Evolutionary conservation across 1,284 basidiomycete genomes (phyloP), one percentile per base, ranked within the genome.

Genomic region (Fistulinella staudtii): DNA sequence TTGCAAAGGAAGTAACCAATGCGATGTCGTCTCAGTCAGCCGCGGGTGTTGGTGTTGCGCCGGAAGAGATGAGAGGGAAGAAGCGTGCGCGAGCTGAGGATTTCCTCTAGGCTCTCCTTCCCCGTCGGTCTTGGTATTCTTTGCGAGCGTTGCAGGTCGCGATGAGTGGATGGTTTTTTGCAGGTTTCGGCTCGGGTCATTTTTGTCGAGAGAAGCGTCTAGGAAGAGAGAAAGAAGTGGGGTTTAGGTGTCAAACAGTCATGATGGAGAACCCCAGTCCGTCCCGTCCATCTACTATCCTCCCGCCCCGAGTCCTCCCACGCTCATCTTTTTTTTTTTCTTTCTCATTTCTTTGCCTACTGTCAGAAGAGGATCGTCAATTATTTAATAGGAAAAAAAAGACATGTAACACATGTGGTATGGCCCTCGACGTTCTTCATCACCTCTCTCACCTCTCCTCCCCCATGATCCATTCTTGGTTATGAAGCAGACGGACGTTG

Each of bases 31-130:
- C 40, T 34, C 31, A 52, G 11, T 56, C 51, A 17, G 52, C 44
- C n/a, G n/a, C n/a, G 36, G 47, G 45, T 8, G 45, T 57, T 44
- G 56, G 65, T 36, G 43, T 61, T 42, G 51, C 42, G 10, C 44
- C 51, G 22, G 82, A 85, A 50, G 83, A 85, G 55, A 68, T 76
- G 46, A 73, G 83, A 50, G 85, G 85, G 40, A 86, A 82, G 71
- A 89, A 89, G 63, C 72, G 85, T 42, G 83, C 85, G 27, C 70
- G 85, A 52, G 86, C 85, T 11, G 85, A 89, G 66, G 86, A 89
- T 61, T 88, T 85, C 63, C 66, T 87, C 53, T 87, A 67, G 55
- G 41, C 35, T 49, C 18, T 54, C 41, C 40, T 45, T n/a, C 23
- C 31, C 22, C 39, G 56, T 61, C 45, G 55, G 60, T 58, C 58